Evolutionary conservation across 208 protist genomes (phyloP), one percentile per base, ranked within the genome.

Genomic region (Herpetomonas muscarum): DNA sequence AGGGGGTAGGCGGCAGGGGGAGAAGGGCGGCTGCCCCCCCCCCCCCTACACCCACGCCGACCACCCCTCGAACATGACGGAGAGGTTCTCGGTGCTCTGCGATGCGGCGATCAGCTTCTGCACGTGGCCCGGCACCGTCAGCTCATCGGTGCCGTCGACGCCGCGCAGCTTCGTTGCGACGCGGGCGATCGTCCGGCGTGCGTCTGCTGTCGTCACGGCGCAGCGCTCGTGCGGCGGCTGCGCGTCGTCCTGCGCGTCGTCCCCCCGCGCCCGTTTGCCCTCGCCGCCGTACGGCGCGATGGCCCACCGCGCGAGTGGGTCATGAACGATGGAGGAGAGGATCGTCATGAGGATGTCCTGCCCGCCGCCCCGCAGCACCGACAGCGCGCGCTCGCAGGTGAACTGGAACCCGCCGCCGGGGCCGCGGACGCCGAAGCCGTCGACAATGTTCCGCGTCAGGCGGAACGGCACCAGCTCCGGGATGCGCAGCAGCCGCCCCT

Each of bases 381-480:
- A 32, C 67, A 99, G 60, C 19, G 82, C 90, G 0, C 69, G 61
- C 70, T 98, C 96, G 56, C 91, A 97, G 55, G 73, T 58, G 0
- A 42, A 58, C 2, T 90, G 68, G 67, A 99, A 98, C 5, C 84
- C 50, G 5, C 98, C 98, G 28, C 97, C 92, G 7, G 81, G 68
- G 28, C 93, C 93, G 10, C 74, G 80, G 24, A 98, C 72, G 13
- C 97, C 97, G 42, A 98, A 77, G 4, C 91, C 96, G 67, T 98
- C 96, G n/a, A 98, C 83, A 5, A 99, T 64, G 72, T 99, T 98
- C 13, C 92, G 86, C 12, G 98, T 99, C 15, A 99, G 66, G 3
- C 98, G 79, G 67, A 99, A 99, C 0, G 98, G 98, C 9, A 99
- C 96, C 6, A 82, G 42, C 74, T 99, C 97, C 21, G 98, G 97